Percentiles rank a stretch among this genome's conserved stretches.
Evolutionary conservation across 31 red algal species (phyloP).

Genomic region (Odonthalia washingtoniensis): DNA sequence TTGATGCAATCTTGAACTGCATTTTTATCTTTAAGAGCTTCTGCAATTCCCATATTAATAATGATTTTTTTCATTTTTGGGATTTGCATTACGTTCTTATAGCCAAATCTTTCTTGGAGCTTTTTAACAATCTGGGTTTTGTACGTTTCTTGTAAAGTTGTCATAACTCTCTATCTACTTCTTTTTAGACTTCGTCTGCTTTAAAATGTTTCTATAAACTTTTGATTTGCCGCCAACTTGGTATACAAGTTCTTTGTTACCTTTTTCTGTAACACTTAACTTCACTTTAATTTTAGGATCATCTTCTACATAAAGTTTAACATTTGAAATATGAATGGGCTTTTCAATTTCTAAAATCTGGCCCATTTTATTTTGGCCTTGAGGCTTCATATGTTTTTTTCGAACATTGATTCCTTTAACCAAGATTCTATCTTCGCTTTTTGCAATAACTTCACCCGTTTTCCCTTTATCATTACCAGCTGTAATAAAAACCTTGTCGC

Average conservation of each 20-base stretch:
- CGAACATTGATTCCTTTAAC: slow-evolving; percentile 17
- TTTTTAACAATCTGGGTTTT: background rate
- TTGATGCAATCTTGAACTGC: background rate
- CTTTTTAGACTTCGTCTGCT: no score
- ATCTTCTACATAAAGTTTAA: slow-evolving; percentile 5
- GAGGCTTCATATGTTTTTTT: slow-evolving; percentile 9
- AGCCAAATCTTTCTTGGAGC: slow-evolving; percentile 3
- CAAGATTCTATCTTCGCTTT: background rate
- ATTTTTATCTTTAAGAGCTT: background rate
- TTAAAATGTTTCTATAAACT: no score
- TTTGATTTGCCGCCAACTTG: no score
- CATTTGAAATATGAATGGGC: slow-evolving; percentile 9
- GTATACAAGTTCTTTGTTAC: no score
- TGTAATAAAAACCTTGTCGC: slow-evolving; percentile 20
- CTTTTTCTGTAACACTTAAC: no score
- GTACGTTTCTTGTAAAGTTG: slow-evolving; percentile 10
- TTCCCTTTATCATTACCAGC: slow-evolving; percentile 23
- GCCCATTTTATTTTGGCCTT: background rate
- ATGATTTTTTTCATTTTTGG: slow-evolving; percentile 15
- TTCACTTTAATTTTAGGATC: no score
- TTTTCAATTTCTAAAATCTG: slow-evolving; percentile 19
- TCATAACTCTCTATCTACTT: no score
- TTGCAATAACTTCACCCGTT: background rate
- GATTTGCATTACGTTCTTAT: slow-evolving; percentile 9
- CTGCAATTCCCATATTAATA: slow-evolving; percentile 20